Percentiles rank a stretch among this genome's conserved stretches.
phyloP scores from a whole-genome alignment of 257 asterid genomes.

The Misopates orontium region DNA sequence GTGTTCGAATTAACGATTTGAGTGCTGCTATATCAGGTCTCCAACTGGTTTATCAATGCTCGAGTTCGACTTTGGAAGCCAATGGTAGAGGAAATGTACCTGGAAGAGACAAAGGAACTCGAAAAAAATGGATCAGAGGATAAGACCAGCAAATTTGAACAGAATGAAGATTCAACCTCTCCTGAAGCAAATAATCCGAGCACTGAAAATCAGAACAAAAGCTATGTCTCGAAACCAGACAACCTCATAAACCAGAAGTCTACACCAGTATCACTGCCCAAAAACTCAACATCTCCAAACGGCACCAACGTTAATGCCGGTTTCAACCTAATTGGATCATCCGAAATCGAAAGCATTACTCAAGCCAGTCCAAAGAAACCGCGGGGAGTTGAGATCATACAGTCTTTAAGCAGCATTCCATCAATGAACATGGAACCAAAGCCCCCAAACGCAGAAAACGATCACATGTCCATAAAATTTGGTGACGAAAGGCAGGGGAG shows the following conservation, averaged over 20 bases:
- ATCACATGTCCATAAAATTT: slow-evolving; percentile 48
- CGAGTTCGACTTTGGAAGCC: slow-evolving; percentile 99
- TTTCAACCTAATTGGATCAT: slow-evolving; percentile 51
- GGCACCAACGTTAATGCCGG: slow-evolving; percentile 14
- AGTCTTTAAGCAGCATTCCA: slow-evolving; percentile 30
- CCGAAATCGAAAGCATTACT: slow-evolving; percentile 38
- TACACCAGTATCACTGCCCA: no score
- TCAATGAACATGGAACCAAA: slow-evolving; percentile 53
- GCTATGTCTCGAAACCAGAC: slow-evolving; percentile 37
- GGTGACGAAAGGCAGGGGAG: no score
- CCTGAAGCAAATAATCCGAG: slow-evolving; percentile 41
- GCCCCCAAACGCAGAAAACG: slow-evolving; percentile 34
- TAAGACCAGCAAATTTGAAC: slow-evolving; percentile 36
- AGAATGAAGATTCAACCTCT: slow-evolving; percentile 50
- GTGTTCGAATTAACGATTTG: no score
- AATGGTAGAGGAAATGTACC: slow-evolving; percentile 98
- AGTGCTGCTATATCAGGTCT: no score
- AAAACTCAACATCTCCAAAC: no score
- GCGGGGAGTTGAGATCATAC: slow-evolving; percentile 48
- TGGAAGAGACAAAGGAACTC: slow-evolving; percentile 82
- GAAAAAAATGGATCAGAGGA: slow-evolving; percentile 63
- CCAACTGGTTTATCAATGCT: slow-evolving; percentile 98
- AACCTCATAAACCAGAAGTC: slow-evolving; percentile 17
- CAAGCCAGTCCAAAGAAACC: slow-evolving; percentile 77
- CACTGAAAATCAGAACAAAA: slow-evolving; percentile 41